phyloP scores from a whole-genome alignment of 2,329 filamentous ascomycete species.

The Epichloe glyceriae region DNA sequence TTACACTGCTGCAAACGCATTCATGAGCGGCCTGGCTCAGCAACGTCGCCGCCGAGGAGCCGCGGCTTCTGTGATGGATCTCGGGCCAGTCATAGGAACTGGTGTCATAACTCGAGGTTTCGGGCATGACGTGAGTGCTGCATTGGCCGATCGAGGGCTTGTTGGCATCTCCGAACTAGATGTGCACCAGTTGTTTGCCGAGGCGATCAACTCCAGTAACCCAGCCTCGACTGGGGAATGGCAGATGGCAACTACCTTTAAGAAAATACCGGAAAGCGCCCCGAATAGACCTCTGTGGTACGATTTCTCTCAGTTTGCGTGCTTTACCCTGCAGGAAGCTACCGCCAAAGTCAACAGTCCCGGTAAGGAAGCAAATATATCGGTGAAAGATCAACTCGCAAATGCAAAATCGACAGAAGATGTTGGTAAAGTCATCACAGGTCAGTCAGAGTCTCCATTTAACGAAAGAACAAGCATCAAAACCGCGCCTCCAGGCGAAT shows the following conservation, averaged over 20 bases:
- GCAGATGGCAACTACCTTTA: background rate
- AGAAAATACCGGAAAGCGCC: background rate
- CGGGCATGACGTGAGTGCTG: background rate
- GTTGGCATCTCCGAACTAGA: slow-evolving; percentile 17
- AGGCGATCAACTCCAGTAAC: slow-evolving; percentile 10
- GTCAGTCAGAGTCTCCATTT: background rate
- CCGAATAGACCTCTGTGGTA: background rate
- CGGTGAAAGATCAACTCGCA: background rate
- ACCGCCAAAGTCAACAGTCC: background rate
- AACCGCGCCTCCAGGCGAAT: too few relatives aligned
- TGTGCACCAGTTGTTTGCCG: slow-evolving; percentile 18
- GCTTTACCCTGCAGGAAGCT: background rate
- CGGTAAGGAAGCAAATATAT: background rate
- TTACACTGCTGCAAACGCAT: slow-evolving; percentile 33
- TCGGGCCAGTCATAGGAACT: slow-evolving; percentile 24
- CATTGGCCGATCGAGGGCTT: background rate
- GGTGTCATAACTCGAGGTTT: slow-evolving; percentile 14
- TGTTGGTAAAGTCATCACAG: background rate
- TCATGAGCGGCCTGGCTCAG: slow-evolving; percentile 24
- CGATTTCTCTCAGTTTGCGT: background rate
- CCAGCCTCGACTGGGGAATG: background rate
- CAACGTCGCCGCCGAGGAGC: slow-evolving; percentile 24
- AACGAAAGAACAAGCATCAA: background rate
- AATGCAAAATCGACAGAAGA: background rate
- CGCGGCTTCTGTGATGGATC: slow-evolving; percentile 23